Base-by-base conservation (phyloP, 805 yeast genomes). In the Kazachstania martiniae region DNA sequence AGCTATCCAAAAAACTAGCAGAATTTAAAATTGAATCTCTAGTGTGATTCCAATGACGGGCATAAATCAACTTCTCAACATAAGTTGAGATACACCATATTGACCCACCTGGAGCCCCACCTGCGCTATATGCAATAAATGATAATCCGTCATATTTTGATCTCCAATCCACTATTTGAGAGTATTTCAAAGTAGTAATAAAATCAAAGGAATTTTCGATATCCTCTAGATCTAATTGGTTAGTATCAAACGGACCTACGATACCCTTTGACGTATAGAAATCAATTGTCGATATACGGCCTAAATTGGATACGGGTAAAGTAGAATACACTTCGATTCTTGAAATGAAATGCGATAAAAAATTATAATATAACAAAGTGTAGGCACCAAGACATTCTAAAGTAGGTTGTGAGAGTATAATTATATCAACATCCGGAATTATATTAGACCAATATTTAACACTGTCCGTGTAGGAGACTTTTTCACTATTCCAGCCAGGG, bases 31-130 rank as follows among this genome's bases (percentile, higher is more conserved):
- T 86, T 0, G 83, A 70, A 49, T 89, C 97, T 42, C 75, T 76
- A 1, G 96, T 77, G 51, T 91, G 97, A 53, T 87, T 89, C 97
- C 97, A 91, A 28, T 81, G 74, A 2, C 91, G 86, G 0, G 95
- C 94, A 54, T 85, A 84, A 3, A 89, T 63, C n/a, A 87, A 61
- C 40, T 78, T 78, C 43, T 89, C 96, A 12, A 77, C 70, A 39
- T 79, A 75, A 35, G 77, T 76, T 28, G 70, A 68, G 8, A 89
- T 54, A 23, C 77, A 62, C 96, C 96, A 87, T 28, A 87, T 73
- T 0, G 94, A 74, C 10, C 98, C 97, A 39, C 99, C 99, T 18
- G 91, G 65, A 0, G 94, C 68, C 50, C 84, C 95, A 3, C 99
- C 99, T 0, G 96, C 77, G 53, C 82, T 86, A 44, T 77, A 75